Base-by-base conservation (phyloP, 2,329 filamentous ascomycete species). In the Diaporthe citriasiana region DNA sequence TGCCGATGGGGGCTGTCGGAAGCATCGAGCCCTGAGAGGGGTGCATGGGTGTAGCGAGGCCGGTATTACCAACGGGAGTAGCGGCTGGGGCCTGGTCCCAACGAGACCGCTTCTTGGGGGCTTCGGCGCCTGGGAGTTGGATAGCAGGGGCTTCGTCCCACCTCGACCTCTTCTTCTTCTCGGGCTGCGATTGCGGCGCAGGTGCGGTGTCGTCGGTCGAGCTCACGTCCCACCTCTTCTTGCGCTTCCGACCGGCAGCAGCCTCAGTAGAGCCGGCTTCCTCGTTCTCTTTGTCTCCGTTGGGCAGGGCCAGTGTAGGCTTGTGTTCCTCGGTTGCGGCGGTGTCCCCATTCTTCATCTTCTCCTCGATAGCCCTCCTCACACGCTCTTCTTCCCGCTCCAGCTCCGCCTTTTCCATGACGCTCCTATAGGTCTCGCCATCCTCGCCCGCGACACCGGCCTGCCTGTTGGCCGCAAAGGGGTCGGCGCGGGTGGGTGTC, bases 331-430 rank as follows among this genome's bases (percentile, higher is more conserved):
- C 85, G 56, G 87, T 90, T 79, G 91, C 89, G 77, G 89, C 87
- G 60, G 88, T 87, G 77, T 89, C 87, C 42, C 87, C 88, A 27
- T 75, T 72, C 77, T 93, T 86, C 42, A 82, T 86, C 83, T 93
- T 93, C 66, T 97, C 93, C 78, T 93, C 91, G 76, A 99, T 97
- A 70, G 94, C 88, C 79, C 90, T 93, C 78, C 89, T 89, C 47
- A 99, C 93, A 76, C 96, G 91, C 79, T 96, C 94, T 84, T 99
- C 97, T 85, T 99, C 97, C 77, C 95, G 91, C 84, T 99, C 96
- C 13, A 98, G 84, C 78, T 99, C 96, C 71, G 95, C 93, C 77
- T 93, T 88, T 77, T 94, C 93, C 96, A 99, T 98, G 70, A 97
- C 89, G 77, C 97, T 94, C 78, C 94, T 91, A 82, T 98, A 99